A percentile compares a stretch with the other conserved stretches of the same genome.
Evolutionary conservation across 1,284 basidiomycete genomes (phyloP).

Genomic region (Cutaneotrichosporon sp.): DNA sequence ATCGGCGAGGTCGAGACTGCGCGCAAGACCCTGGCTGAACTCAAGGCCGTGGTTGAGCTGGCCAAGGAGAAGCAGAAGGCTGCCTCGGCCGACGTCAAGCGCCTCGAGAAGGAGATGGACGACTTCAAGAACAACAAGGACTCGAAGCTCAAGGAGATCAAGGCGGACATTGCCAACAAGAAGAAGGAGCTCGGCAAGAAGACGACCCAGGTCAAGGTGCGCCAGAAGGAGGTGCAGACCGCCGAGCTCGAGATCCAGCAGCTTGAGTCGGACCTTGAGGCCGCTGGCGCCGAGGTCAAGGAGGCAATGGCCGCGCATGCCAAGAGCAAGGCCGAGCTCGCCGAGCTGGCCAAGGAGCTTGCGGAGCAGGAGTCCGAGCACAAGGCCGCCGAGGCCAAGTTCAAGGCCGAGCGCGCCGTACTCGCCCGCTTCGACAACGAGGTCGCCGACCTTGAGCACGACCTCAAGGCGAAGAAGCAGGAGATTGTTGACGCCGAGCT

Average conservation of each 20-base stretch:
- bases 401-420: constrained; percentile 80
- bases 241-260: constrained; percentile 85
- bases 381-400: constrained; percentile 67
- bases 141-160: constrained; percentile 91
- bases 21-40: constrained; percentile 66
- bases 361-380: constrained; percentile 63
- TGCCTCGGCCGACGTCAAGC: constrained; percentile 76
- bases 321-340: constrained; percentile 57
- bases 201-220: constrained; percentile 74
- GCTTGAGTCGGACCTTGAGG: constrained; percentile 73
- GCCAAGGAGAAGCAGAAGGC: constrained; percentile 75
- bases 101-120: constrained; percentile 92
- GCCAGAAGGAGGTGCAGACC: constrained; percentile 87
- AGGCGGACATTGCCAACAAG: constrained; percentile 77
- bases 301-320: constrained; percentile 64
- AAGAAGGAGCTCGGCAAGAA: constrained; percentile 81
- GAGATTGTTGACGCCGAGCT: constrained; percentile 73
- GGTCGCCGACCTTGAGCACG: constrained; percentile 74
- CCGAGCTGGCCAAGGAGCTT: constrained; percentile 61
- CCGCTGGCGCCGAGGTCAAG: constrained; percentile 62
- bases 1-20: constrained; percentile 70
- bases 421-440: constrained; percentile 86
- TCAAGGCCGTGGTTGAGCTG: constrained; percentile 65
- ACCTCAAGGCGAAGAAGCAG: constrained; percentile 79
- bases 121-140: constrained; percentile 99